Base-by-base conservation (phyloP, 1,284 basidiomycete genomes). In the Leucoagaricus sp. region DNA sequence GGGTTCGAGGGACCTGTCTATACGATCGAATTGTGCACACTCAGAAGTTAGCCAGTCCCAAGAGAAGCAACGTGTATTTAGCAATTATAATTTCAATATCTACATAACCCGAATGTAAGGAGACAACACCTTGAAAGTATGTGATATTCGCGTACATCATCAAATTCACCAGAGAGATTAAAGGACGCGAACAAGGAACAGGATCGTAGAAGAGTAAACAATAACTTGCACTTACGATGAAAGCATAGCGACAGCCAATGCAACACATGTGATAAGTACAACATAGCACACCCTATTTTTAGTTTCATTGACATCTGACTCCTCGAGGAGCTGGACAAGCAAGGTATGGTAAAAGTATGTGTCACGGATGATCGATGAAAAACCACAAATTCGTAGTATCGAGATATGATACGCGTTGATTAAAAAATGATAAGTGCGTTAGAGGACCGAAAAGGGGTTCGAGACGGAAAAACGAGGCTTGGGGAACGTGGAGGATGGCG, bases 351-450 rank as follows among this genome's bases (percentile, higher is more conserved):
- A 36, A 9, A n/a, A 40, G 34, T n/a, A 40, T 40, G 13, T 31
- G 46, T 31, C n/a, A 33, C 7, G 46, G n/a, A n/a, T n/a, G n/a
- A n/a, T n/a, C n/a, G n/a, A n/a, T 8, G 29, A 19, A 29, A 10
- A 28, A 29, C 40, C 28, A 21, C n/a, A n/a, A n/a, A n/a, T n/a
- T 40, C 25, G 23, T 29, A 12, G 50, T 40, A 44, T 26, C 41
- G 28, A 53, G 41, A 25, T 53, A 8, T 9, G 17, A 34, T 29
- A 31, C 2, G 23, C 13, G 17, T 15, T 9, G 15, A 53, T 53
- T 53, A 53, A 53, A 50, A 21, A 53, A 42, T 53, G 51, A 53
- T 34, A 45, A 53, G 15, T 53, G 51, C 33, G 29, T 36, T 46
- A 53, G 26, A 48, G 33, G 19, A 26, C 23, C 21, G n/a, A 17